Evolutionary conservation across 306 rosid species (phyloP), one percentile per base, ranked within the genome.

Genomic region (Begonia peltatifolia): DNA sequence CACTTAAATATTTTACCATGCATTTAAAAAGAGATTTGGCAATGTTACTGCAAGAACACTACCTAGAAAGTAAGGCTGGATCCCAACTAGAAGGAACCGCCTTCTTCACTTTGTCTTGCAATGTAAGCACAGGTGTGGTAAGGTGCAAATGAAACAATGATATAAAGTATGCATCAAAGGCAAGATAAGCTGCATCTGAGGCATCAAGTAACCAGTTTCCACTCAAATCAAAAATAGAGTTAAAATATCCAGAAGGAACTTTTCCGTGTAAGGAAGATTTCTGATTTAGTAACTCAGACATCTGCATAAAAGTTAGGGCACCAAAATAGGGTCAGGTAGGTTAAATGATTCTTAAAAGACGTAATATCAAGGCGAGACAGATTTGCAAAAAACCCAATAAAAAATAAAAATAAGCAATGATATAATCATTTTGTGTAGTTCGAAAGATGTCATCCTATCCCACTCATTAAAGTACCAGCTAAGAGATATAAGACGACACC

Each of bases 31-130:
- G 48, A 44, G 5, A 11, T 44, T 44, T 12, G 2, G 14, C 48
- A 44, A 42, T 42, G 46, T 42, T 44, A 10, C 0, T 10, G 14
- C 14, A 10, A 44, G 12, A 44, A 55, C 49, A 58, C 59, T 67
- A 90, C 97, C 94, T 82, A 57, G 95, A 72, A 77, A 90, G 58
- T 43, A 76, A 63, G 13, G 97, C 94, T 12, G 97, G 97, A 74
- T 90, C 94, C 97, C 97, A 90, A 46, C 62, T 76, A 53, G 97
- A 73, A 11, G 97, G 97, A 71, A 90, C 97, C 42, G 94, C 67
- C 65, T 74, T 76, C 83, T 85, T 84, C 10, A 90, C 82, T 56
- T 76, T 79, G 52, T 85, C 89, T 56, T 65, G 76, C 50, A 90
- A 67, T 47, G 69, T 13, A 10, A 85, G 76, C 11, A 84, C 87